phyloP scores from a whole-genome alignment of 1,284 basidiomycete genomes.

The Cutaneotrichosporon daszewskae region DNA sequence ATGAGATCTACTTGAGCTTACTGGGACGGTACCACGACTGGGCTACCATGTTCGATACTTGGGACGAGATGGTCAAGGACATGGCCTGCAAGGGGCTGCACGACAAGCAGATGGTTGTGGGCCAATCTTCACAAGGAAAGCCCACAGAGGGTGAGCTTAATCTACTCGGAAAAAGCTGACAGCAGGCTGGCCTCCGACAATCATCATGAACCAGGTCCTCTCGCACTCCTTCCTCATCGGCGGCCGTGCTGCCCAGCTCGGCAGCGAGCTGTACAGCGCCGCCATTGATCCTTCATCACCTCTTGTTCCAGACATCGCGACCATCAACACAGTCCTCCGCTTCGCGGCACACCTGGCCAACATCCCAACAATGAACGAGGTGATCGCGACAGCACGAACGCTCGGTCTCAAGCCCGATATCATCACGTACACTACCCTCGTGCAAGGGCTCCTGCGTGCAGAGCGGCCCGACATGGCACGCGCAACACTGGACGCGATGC shows the following conservation, averaged over 20 bases:
- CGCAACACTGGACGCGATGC: conserved; percentile 63
- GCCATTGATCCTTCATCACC: conserved; percentile 28
- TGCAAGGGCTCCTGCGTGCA: conserved; percentile 64
- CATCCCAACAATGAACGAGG: conserved; percentile 56
- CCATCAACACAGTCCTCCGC: conserved; percentile 70
- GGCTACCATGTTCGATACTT: conserved; percentile 20
- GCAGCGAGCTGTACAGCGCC: conserved; percentile 32
- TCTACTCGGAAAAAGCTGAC: neutral
- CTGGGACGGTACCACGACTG: conserved; percentile 32
- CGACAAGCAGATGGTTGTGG: conserved; percentile 1
- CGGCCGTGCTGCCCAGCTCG: conserved; percentile 22
- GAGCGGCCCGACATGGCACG: conserved; percentile 62
- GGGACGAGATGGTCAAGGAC: conserved; percentile 39
- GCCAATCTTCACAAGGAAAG: too few relatives aligned
- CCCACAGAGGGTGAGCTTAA: too few relatives aligned
- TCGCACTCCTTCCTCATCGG: conserved; percentile 33
- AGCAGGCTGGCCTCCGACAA: conserved; percentile 34
- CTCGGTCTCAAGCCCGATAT: conserved; percentile 60
- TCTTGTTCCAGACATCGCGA: conserved; percentile 58
- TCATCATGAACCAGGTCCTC: conserved; percentile 41
- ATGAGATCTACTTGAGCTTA: conserved; percentile 39
- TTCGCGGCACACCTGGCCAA: conserved; percentile 60
- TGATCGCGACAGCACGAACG: conserved; percentile 56
- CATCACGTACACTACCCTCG: conserved; percentile 72
- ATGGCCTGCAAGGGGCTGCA: conserved; percentile 23